phyloP scores from a whole-genome alignment of 2,329 filamentous ascomycete genomes.

The Lojkania enalia region DNA sequence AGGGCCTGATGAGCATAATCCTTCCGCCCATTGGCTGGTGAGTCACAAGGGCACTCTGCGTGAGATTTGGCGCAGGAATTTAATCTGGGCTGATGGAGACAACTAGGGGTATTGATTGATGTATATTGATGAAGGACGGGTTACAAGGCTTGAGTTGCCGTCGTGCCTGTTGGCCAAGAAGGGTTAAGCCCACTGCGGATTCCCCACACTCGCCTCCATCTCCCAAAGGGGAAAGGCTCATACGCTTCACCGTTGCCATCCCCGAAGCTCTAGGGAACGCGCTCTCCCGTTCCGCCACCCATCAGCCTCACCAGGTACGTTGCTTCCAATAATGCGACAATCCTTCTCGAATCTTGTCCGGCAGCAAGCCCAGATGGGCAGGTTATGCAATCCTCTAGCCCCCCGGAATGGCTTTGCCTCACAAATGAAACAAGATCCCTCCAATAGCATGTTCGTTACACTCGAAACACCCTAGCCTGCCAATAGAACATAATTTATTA shows the following conservation, averaged over 20 bases:
- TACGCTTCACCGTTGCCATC: constrained; percentile 1
- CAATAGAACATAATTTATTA: constrained; percentile 38
- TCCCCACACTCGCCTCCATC: constrained; percentile 32
- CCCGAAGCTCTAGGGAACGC: constrained; percentile 8
- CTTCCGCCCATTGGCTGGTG: constrained; percentile 26
- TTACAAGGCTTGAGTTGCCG: constrained; percentile 34
- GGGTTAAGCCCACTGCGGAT: constrained; percentile 16
- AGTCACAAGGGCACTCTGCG: constrained; percentile 24
- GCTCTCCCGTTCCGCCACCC: constrained; percentile 21
- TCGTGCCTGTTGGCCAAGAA: constrained; percentile 15
- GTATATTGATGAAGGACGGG: constrained; percentile 43
- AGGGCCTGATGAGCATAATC: constrained; percentile 32
- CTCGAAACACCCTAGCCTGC: constrained; percentile 28
- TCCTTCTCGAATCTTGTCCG: constrained; percentile 25
- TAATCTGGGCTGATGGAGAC: constrained; percentile 36
- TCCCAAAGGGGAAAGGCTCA: constrained; percentile 18
- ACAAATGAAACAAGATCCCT: constrained; percentile 22
- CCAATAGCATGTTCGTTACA: constrained; percentile 24
- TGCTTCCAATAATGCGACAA: constrained; percentile 7
- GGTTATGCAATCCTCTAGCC: constrained; percentile 7
- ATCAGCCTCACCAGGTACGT: constrained; percentile 7
- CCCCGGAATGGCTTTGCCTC: constrained; percentile 6
- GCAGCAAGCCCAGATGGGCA: constrained; percentile 5
- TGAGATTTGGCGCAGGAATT: constrained; percentile 26
- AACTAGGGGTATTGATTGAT: constrained; percentile 37